phyloP scores from a whole-genome alignment of 345 rosid species.

The Sonneratia caseolaris region DNA sequence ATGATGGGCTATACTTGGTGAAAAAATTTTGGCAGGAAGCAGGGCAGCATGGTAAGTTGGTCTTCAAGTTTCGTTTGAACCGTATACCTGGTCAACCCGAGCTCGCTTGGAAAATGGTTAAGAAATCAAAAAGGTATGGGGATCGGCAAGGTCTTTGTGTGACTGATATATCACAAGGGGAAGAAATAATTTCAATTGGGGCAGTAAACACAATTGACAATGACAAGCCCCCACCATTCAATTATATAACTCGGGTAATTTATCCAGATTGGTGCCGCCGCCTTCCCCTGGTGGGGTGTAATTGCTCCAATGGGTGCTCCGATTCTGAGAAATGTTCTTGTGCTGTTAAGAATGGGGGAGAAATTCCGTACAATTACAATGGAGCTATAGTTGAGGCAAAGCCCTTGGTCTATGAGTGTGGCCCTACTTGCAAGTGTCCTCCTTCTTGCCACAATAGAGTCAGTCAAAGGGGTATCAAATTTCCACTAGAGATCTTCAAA shows the following conservation, averaged over 20 bases:
- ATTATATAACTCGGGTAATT: conserved; percentile 39
- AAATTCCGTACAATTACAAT: conserved; percentile 64
- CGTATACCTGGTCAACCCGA: conserved; percentile 66
- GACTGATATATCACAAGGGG: conserved; percentile 57
- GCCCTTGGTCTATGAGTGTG: conserved; percentile 69
- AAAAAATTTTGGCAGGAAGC: conserved; percentile 39
- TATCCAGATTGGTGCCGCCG: conserved; percentile 48
- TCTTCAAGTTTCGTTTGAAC: conserved; percentile 54
- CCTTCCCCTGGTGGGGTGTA: conserved; percentile 42
- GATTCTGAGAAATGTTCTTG: conserved; percentile 45
- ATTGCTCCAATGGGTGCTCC: conserved; percentile 45
- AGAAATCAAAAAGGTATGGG: conserved; percentile 31
- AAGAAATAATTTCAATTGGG: conserved; percentile 49
- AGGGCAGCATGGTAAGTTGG: conserved; percentile 58
- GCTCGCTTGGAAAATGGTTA: conserved; percentile 75
- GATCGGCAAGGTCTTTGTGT: conserved; percentile 53
- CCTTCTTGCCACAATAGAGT: conserved; percentile 68
- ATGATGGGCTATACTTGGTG: conserved; percentile 73
- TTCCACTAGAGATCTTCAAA: conserved; percentile 74
- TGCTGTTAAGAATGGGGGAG: conserved; percentile 56
- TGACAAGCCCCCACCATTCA: conserved; percentile 61
- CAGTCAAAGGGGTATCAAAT: conserved; percentile 57
- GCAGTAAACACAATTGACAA: conserved; percentile 66
- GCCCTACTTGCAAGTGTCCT: conserved; percentile 72
- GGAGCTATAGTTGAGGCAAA: conserved; percentile 65